A percentile compares a stretch with the other conserved stretches of the same genome.
These are phyloP conservation scores for Raffaelea deltoideospora DNA, from an alignment of 2,329 filamentous ascomycete genomes.

Conservation along the genomic window DNA sequence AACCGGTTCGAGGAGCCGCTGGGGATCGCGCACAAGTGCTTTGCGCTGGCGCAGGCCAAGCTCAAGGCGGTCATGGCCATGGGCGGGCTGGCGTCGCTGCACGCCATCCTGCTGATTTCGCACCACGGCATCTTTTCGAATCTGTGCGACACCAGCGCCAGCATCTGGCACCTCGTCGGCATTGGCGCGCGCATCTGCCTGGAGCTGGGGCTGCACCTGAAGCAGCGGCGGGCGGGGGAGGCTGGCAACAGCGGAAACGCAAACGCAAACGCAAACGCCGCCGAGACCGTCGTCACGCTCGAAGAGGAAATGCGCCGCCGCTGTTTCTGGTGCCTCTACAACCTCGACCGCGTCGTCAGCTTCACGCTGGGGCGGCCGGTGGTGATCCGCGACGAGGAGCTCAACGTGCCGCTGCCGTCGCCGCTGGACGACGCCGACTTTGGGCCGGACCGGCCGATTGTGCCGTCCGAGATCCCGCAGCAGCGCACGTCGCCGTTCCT, in stretches of 20 bases:
- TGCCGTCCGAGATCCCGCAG: background rate
- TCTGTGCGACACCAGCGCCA: conserved; percentile 4
- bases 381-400: conserved; percentile 6
- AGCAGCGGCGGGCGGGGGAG: background rate
- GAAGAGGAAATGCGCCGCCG: conserved; percentile 5
- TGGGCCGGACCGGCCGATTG: background rate
- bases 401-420: conserved; percentile 4
- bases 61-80: background rate
- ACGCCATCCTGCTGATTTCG: conserved; percentile 4
- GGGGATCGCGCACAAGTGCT: background rate
- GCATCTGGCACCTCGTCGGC: conserved; percentile 5
- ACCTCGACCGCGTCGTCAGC: conserved; percentile 5
- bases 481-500: conserved; percentile 5
- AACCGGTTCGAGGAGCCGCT: conserved; percentile 4
- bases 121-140: conserved; percentile 5
- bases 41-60: conserved; percentile 2
- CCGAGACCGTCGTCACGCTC: background rate
- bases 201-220: conserved; percentile 6
- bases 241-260: background rate
- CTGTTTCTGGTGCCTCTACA: conserved; percentile 8
- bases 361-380: conserved; percentile 4
- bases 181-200: conserved; percentile 4
- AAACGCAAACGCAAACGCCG: too few species aligned
- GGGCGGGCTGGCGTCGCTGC: background rate
- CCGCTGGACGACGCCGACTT: conserved; percentile 5